These are phyloP conservation scores for Cryptomeria japonica DNA, from an alignment of 75 land plant species.

Conservation along the genomic window DNA sequence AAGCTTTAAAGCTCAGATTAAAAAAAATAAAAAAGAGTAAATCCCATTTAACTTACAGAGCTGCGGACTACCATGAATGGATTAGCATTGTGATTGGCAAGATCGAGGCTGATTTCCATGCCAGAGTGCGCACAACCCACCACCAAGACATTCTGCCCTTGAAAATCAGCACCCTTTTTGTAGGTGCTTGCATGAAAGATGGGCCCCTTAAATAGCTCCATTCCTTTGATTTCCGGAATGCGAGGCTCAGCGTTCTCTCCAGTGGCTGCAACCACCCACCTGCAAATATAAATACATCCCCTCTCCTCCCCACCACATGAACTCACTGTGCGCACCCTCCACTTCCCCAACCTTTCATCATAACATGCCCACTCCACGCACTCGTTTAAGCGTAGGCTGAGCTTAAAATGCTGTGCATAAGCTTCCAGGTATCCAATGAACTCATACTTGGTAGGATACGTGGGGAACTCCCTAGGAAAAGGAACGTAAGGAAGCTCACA, in stretches of 20 bases:
- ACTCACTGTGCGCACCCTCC: slow-evolving; percentile 43
- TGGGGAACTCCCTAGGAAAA: slow-evolving; percentile 54
- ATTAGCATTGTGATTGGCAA: slow-evolving; percentile 58
- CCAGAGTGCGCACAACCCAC: slow-evolving; percentile 90
- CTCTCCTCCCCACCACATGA: neutral
- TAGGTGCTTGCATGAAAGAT: slow-evolving; percentile 55
- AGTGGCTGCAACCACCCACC: slow-evolving; percentile 78
- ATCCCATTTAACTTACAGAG: slow-evolving; percentile 48
- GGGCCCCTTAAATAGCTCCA: slow-evolving; percentile 43
- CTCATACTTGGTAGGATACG: slow-evolving; percentile 64
- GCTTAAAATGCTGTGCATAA: slow-evolving; percentile 42
- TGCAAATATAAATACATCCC: slow-evolving; percentile 24
- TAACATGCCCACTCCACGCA: slow-evolving; percentile 41
- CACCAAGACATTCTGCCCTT: slow-evolving; percentile 63
- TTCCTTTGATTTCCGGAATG: slow-evolving; percentile 54
- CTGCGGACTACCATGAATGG: slow-evolving; percentile 68
- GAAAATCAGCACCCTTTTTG: slow-evolving; percentile 47
- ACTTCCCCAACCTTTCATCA: slow-evolving; percentile 31
- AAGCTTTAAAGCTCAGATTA: too few species aligned
- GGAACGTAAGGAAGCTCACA: slow-evolving; percentile 70
- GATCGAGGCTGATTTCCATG: slow-evolving; percentile 86
- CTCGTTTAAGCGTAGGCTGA: slow-evolving; percentile 52
- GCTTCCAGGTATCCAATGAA: slow-evolving; percentile 56
- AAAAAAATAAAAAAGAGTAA: too few species aligned
- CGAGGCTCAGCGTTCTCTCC: slow-evolving; percentile 86